Evolutionary conservation across 2,329 filamentous ascomycete genomes (phyloP).

Genomic region (Calonectria crousiana): DNA sequence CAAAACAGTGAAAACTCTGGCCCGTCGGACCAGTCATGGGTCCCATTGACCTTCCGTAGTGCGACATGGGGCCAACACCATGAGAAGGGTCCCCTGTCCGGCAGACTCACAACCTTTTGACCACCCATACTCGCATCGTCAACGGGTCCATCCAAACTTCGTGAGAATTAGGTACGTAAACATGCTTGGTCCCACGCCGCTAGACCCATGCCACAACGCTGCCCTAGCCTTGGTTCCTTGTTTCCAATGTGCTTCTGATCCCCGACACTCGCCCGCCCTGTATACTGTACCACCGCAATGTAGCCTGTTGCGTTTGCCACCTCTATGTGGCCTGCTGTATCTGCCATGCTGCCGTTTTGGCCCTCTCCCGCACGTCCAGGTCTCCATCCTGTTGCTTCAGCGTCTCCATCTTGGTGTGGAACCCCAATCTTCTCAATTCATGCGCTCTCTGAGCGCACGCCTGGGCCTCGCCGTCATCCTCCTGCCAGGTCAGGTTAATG

Average conservation of each 20-base stretch:
- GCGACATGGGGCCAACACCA: background rate
- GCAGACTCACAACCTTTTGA: background rate
- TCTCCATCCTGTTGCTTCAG: slow-evolving; percentile 77
- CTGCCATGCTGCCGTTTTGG: slow-evolving; percentile 82
- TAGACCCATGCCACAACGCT: slow-evolving; percentile 5
- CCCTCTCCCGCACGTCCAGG: slow-evolving; percentile 85
- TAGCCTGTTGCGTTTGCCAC: slow-evolving; percentile 68
- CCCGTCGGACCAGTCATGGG: slow-evolving; percentile 1
- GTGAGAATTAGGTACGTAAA: slow-evolving; percentile 11
- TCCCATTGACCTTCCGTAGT: background rate
- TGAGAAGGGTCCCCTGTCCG: background rate
- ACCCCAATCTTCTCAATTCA: slow-evolving; percentile 79
- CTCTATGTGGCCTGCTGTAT: slow-evolving; percentile 63
- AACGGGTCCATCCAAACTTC: background rate
- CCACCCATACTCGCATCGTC: background rate
- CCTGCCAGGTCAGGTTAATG: slow-evolving; percentile 86
- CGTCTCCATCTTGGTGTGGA: slow-evolving; percentile 73
- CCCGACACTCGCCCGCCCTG: background rate
- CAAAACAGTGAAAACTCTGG: background rate
- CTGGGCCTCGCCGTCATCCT: slow-evolving; percentile 76
- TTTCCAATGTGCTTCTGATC: background rate
- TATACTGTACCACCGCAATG: slow-evolving; percentile 30
- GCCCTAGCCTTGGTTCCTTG: background rate
- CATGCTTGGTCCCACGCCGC: slow-evolving; percentile 1
- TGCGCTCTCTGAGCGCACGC: slow-evolving; percentile 75